A percentile compares a stretch with the other conserved stretches of the same genome.
These are phyloP conservation scores for Euphorbia schlechtendalii DNA, from an alignment of 441 rosid species.

Conservation along the genomic window DNA sequence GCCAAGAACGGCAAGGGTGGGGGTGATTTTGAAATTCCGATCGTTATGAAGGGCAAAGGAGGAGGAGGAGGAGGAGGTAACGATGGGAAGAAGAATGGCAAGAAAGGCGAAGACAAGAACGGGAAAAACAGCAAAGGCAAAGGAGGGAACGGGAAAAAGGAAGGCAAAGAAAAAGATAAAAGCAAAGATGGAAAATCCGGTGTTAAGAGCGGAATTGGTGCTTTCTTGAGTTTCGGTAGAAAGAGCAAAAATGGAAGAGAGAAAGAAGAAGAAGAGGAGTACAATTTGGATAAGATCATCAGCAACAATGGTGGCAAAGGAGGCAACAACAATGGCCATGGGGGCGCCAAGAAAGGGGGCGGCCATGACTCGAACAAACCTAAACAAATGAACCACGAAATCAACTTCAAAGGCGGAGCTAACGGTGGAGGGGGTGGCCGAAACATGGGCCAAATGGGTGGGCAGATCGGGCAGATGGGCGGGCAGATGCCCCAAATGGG, in stretches of 20 bases:
- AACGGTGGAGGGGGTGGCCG: conserved; percentile 21
- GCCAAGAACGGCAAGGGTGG: conserved; percentile 22
- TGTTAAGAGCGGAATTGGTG: conserved; percentile 33
- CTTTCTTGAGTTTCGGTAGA: conserved; percentile 50
- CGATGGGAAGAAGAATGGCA: conserved; percentile 12
- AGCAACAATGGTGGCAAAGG: conserved; percentile 25
- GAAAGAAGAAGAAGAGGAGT: background rate
- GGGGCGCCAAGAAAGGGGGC: conserved; percentile 8
- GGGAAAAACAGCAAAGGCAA: conserved; percentile 19
- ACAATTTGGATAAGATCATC: conserved; percentile 22
- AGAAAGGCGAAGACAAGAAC: conserved; percentile 36
- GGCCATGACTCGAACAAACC: conserved; percentile 33
- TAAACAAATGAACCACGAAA: conserved; percentile 37
- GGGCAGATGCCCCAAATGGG: conserved; percentile 23
- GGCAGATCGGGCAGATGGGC: conserved; percentile 15
- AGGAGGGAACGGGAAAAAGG: conserved; percentile 25
- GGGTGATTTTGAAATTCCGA: conserved; percentile 24
- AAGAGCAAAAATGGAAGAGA: conserved; percentile 36
- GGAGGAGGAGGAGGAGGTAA: conserved; percentile 23
- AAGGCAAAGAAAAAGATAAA: conserved; percentile 29
- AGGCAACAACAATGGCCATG: conserved; percentile 31
- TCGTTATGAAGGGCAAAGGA: conserved; percentile 23
- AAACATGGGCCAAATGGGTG: conserved; percentile 32
- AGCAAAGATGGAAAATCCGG: conserved; percentile 23
- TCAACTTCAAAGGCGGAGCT: conserved; percentile 26